These are phyloP conservation scores for Pyricularia sp. DNA, from an alignment of 2,329 filamentous ascomycete genomes.

Conservation along the genomic window DNA sequence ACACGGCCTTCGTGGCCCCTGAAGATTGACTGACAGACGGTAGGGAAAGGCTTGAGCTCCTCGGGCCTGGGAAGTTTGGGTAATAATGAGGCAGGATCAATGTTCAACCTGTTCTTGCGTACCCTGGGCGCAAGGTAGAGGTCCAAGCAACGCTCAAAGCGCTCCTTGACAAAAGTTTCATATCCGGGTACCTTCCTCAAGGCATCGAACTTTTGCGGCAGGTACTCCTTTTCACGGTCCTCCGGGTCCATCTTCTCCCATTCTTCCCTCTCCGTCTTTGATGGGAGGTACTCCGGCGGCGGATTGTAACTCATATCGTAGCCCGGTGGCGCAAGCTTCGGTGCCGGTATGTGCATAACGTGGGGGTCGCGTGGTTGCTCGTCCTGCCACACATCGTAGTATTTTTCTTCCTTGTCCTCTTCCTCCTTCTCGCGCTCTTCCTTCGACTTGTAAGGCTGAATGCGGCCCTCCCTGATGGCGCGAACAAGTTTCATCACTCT, in stretches of 20 bases:
- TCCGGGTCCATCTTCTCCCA: constrained; percentile 87
- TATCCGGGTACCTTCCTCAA: constrained; percentile 90
- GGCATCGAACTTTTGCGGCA: constrained; percentile 74
- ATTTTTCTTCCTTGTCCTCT: constrained; percentile 59
- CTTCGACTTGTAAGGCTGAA: constrained; percentile 78
- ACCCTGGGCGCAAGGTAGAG: constrained; percentile 90
- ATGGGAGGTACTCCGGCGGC: constrained; percentile 85
- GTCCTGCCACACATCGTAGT: constrained; percentile 92
- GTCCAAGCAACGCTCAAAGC: constrained; percentile 91
- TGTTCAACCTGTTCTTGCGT: constrained; percentile 88
- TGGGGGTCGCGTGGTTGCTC: constrained; percentile 76
- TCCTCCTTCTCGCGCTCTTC: constrained; percentile 59
- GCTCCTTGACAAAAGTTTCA: constrained; percentile 82
- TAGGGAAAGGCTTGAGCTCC: constrained; percentile 91
- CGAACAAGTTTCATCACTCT: constrained; percentile 94
- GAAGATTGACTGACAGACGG: constrained; percentile 79
- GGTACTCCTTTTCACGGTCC: constrained; percentile 80
- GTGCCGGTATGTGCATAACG: constrained; percentile 89
- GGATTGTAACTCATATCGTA: constrained; percentile 97
- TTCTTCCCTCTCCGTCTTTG: constrained; percentile 68
- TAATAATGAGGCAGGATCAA: constrained; percentile 85
- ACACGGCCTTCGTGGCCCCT: constrained; percentile 83
- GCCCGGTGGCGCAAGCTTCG: constrained; percentile 84
- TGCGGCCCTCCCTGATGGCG: constrained; percentile 88
- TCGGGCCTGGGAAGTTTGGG: constrained; percentile 90